Conservation (phyloP, 305 asterid genomes). For the Fraxinus nigra region DNA sequence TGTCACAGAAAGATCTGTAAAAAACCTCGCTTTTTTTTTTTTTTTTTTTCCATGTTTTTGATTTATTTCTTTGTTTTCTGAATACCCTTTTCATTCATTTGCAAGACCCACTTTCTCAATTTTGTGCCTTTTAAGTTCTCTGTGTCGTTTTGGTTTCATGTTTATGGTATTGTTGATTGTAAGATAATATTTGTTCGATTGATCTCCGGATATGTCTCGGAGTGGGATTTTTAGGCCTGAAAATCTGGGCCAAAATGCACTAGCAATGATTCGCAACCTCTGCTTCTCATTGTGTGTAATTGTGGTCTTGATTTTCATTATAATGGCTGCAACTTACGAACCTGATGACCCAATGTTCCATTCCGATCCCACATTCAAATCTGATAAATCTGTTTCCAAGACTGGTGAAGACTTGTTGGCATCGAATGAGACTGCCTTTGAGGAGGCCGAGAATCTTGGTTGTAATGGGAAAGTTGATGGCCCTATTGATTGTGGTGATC, state of each 20-base stretch:
- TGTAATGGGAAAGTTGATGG: constrained; percentile 50
- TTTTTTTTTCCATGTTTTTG: background rate
- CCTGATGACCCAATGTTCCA: constrained; percentile 57
- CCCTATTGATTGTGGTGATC: constrained; percentile 73
- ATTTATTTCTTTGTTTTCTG: background rate
- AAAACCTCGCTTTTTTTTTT: background rate
- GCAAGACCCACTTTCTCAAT: background rate
- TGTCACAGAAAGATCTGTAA: background rate
- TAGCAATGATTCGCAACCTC: constrained; percentile 50
- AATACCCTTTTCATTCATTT: constrained; percentile 2
- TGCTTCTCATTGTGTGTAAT: constrained; percentile 57
- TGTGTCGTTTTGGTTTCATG: background rate
- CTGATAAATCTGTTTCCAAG: constrained; percentile 41
- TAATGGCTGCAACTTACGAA: constrained; percentile 54
- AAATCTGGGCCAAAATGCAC: constrained; percentile 55
- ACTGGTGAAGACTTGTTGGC: constrained; percentile 53
- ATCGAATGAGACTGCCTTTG: constrained; percentile 40
- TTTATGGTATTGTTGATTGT: background rate
- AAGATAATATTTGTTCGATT: constrained; percentile 37
- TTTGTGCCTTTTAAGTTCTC: background rate
- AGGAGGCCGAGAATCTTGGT: constrained; percentile 17
- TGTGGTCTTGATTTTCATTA: constrained; percentile 64
- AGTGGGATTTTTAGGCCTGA: constrained; percentile 50
- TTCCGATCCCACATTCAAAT: constrained; percentile 45
- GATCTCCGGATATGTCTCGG: constrained; percentile 43